phyloP scores from a whole-genome alignment of 805 yeast species.

The Scheffersomyces stipitis region DNA sequence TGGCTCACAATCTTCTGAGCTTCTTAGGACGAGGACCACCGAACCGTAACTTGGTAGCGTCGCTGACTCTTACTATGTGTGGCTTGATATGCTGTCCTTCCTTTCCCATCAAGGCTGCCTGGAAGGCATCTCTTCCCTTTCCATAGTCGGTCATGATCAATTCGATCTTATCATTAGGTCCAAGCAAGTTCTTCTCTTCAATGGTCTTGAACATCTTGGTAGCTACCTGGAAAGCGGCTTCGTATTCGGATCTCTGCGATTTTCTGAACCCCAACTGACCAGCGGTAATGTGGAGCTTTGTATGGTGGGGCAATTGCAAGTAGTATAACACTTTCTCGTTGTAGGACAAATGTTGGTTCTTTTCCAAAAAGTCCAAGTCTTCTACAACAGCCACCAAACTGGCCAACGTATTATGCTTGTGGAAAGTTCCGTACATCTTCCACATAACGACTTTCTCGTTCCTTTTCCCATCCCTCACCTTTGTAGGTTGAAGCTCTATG shows the following conservation, averaged over 20 bases:
- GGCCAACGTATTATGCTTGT: constrained; percentile 78
- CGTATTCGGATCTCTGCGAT: constrained; percentile 88
- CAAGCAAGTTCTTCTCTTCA: constrained; percentile 57
- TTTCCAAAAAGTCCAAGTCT: constrained; percentile 57
- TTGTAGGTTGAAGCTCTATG: background rate
- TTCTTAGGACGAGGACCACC: constrained; percentile 92
- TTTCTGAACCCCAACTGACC: constrained; percentile 90
- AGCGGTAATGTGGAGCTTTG: constrained; percentile 65
- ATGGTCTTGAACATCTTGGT: constrained; percentile 70
- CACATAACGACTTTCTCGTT: constrained; percentile 53
- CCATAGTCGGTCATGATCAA: constrained; percentile 80
- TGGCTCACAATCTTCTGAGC: constrained; percentile 62
- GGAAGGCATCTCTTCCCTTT: constrained; percentile 84
- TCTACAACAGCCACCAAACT: constrained; percentile 72
- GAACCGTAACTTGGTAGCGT: constrained; percentile 77
- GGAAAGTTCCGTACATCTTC: constrained; percentile 73
- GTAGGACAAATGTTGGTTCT: constrained; percentile 55
- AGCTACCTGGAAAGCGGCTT: constrained; percentile 86
- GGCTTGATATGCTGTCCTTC: constrained; percentile 75
- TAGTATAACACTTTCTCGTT: constrained; percentile 76
- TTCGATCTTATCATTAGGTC: constrained; percentile 61
- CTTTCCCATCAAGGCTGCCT: constrained; percentile 80
- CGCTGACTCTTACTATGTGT: constrained; percentile 70
- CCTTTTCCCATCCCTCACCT: background rate
- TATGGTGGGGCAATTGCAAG: constrained; percentile 76